Percentiles rank a stretch among this genome's conserved stretches.
phyloP scores from a whole-genome alignment of 164 flowering plant species.

The Hamamelis virginiana region DNA sequence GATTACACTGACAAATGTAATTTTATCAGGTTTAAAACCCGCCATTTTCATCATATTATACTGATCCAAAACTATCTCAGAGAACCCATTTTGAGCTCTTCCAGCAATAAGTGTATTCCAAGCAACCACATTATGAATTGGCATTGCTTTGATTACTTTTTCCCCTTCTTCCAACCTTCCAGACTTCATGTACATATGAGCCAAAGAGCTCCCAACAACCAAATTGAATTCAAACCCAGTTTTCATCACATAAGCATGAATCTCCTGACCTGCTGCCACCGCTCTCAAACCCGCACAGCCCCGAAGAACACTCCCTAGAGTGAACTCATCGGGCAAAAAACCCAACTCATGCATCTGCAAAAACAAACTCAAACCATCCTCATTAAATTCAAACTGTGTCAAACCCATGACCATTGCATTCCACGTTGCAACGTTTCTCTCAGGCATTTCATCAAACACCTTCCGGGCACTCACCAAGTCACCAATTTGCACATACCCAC shows the following conservation, averaged over 20 bases:
- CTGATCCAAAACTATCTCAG: constrained; percentile 57
- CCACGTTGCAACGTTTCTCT: constrained; percentile 64
- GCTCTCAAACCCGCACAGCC: constrained; percentile 55
- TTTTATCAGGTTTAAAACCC: constrained; percentile 64
- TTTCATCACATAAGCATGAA: constrained; percentile 51
- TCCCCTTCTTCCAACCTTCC: constrained; percentile 58
- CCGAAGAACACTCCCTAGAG: constrained; percentile 50
- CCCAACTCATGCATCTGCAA: constrained; percentile 42
- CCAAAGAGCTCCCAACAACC: constrained; percentile 66
- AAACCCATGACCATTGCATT: constrained; percentile 67
- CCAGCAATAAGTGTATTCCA: constrained; percentile 79
- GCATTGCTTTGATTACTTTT: constrained; percentile 48
- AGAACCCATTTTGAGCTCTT: constrained; percentile 55
- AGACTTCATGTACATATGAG: constrained; percentile 82
- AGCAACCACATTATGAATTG: constrained; percentile 54
- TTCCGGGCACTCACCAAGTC: constrained; percentile 52
- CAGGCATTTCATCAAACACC: constrained; percentile 64
- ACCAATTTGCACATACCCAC: constrained; percentile 46
- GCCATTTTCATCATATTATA: constrained; percentile 53
- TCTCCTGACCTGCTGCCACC: constrained; percentile 34
- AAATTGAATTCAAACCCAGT: constrained; percentile 49
- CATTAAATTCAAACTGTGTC: constrained; percentile 49
- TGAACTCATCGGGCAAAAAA: constrained; percentile 45
- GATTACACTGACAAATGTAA: constrained; percentile 68
- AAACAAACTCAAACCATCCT: constrained; percentile 57